Conservation (phyloP, 169 alveolate species). For the Plasmodium berghei region DNA sequence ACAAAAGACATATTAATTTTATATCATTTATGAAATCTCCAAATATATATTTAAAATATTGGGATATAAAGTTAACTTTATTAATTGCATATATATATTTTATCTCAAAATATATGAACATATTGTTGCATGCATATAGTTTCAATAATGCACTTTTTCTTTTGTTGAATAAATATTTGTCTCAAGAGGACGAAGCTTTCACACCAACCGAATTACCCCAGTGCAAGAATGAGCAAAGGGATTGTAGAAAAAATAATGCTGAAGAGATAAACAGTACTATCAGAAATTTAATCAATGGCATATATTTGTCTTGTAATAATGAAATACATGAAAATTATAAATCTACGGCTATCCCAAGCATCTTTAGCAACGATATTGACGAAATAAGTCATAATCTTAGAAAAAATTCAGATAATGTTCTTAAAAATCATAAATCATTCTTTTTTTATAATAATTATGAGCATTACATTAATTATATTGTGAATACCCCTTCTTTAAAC, state of each 20-base stretch:
- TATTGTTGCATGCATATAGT: slow-evolving; percentile 35
- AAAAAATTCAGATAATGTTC: slow-evolving; percentile 12
- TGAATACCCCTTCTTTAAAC: slow-evolving; percentile 14
- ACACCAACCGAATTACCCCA: no score
- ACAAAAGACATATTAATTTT: slow-evolving; percentile 34
- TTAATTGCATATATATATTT: slow-evolving; percentile 51
- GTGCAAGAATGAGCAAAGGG: neutral
- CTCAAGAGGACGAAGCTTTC: neutral
- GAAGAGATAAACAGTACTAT: neutral
- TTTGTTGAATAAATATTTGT: slow-evolving; percentile 20
- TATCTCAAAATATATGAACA: slow-evolving; percentile 56
- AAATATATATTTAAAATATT: slow-evolving; percentile 57
- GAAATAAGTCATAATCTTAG: slow-evolving; percentile 1
- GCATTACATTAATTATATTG: slow-evolving; percentile 57
- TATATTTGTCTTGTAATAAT: neutral
- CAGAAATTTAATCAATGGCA: neutral
- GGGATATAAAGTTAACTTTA: slow-evolving; percentile 72
- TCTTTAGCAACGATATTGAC: neutral
- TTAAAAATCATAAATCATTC: slow-evolving; percentile 28
- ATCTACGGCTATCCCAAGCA: no score
- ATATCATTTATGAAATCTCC: slow-evolving; percentile 57
- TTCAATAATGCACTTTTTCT: slow-evolving; percentile 52
- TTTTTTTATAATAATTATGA: slow-evolving; percentile 69
- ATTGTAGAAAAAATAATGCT: neutral
- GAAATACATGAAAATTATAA: neutral